Conservation (phyloP, 768 basidiomycete species). For the Termitomyces sp. region DNA sequence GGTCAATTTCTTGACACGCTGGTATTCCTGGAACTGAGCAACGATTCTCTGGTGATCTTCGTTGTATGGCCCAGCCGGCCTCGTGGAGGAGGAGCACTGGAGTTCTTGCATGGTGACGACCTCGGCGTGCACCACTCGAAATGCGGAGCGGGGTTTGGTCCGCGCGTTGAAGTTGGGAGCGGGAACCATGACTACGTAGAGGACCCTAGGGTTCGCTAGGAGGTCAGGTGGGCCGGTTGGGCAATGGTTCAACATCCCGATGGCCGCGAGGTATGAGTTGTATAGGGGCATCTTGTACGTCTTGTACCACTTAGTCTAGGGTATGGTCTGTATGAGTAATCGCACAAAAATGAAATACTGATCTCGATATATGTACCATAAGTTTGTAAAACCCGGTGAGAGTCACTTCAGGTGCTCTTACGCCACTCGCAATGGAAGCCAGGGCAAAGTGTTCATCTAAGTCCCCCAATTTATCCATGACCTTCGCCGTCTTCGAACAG, state of each 20-base stretch:
- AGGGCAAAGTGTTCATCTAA: not conserved
- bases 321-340: not conserved
- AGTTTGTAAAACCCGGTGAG: not conserved
- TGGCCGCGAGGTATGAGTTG: not conserved
- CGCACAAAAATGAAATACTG: too few species aligned
- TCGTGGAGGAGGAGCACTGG: not conserved
- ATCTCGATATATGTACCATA: not conserved
- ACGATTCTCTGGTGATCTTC: not conserved
- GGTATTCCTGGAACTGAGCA: not conserved
- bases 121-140: not conserved
- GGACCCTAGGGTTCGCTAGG: not conserved
- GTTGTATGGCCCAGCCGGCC: not conserved
- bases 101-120: not conserved
- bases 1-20: not conserved
- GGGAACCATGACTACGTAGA: not conserved
- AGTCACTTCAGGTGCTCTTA: not conserved
- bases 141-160: not conserved
- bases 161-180: not conserved
- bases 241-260: not conserved
- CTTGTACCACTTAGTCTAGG: not conserved
- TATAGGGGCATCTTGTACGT: not conserved
- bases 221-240: not conserved
- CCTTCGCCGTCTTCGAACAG: not conserved
- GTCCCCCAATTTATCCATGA: not conserved
- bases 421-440: not conserved